Evolutionary conservation across 2,329 filamentous ascomycete genomes (phyloP).

Genomic region (Colletotrichum trifolii): DNA sequence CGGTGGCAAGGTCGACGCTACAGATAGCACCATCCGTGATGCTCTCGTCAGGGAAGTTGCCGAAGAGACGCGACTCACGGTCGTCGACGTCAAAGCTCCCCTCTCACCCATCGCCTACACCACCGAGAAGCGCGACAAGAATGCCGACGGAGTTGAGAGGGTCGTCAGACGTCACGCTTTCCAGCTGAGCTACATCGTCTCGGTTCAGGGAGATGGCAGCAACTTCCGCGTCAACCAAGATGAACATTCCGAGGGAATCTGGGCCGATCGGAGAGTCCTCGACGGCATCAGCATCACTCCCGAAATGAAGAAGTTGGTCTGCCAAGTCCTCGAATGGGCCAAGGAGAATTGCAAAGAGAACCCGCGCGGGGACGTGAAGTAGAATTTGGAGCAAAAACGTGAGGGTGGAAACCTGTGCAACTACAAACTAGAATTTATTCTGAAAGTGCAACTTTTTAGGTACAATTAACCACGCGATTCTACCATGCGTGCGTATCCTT

Average conservation of each 20-base stretch:
- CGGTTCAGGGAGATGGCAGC: not conserved
- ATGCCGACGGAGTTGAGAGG: not conserved
- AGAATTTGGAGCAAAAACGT: too few relatives aligned
- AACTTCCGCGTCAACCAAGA: not conserved
- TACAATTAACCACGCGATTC: too few relatives aligned
- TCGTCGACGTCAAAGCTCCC: not conserved
- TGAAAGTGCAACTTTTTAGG: too few relatives aligned
- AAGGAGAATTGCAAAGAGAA: not conserved
- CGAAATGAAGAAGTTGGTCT: not conserved
- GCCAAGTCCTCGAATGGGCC: not conserved
- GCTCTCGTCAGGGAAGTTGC: constrained; percentile 12
- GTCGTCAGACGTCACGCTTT: not conserved
- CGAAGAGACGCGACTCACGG: constrained; percentile 13
- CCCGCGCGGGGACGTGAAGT: too few relatives aligned
- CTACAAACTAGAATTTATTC: too few relatives aligned
- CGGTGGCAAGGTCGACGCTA: constrained; percentile 8
- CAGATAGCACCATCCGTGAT: not conserved
- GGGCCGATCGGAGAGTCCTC: not conserved
- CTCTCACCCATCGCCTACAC: not conserved
- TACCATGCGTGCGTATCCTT: too few relatives aligned
- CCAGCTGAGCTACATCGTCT: constrained; percentile 1
- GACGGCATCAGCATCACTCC: not conserved
- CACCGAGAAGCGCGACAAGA: not conserved
- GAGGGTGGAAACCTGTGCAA: too few relatives aligned
- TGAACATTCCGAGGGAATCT: not conserved